Percentiles rank a stretch among this genome's conserved stretches.
Evolutionary conservation across 306 rosid species (phyloP).

Genomic region (Elaeagnus macrophylla): DNA sequence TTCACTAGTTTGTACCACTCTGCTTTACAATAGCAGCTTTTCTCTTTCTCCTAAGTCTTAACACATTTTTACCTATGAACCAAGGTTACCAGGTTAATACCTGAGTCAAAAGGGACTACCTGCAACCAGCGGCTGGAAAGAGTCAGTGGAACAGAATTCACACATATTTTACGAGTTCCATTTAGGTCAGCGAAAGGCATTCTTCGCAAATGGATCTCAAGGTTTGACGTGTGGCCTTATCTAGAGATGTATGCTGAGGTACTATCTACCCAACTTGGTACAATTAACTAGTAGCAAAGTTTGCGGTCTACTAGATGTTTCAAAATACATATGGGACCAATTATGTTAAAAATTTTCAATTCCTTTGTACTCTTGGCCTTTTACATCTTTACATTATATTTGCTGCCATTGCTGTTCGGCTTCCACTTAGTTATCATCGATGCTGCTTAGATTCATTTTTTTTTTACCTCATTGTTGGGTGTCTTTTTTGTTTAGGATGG

Average conservation of each 20-base stretch:
- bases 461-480: too few relatives aligned
- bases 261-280: too few relatives aligned
- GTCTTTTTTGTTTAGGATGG: too few relatives aligned
- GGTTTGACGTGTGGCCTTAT: slow-evolving; percentile 95
- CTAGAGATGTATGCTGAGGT: slow-evolving; percentile 88
- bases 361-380: too few relatives aligned
- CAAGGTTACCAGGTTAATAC: slow-evolving; percentile 79
- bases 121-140: slow-evolving; percentile 91
- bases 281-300: too few relatives aligned
- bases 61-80: slow-evolving; percentile 3
- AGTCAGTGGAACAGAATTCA: slow-evolving; percentile 68
- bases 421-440: too few relatives aligned
- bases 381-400: too few relatives aligned
- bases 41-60: not conserved
- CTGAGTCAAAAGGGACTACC: slow-evolving; percentile 87
- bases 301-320: too few relatives aligned
- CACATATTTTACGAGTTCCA: slow-evolving; percentile 87
- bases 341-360: too few relatives aligned
- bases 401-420: too few relatives aligned
- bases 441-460: too few relatives aligned
- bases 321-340: too few relatives aligned
- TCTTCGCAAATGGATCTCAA: slow-evolving; percentile 86
- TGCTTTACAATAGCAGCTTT: not conserved
- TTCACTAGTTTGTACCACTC: slow-evolving; percentile 4
- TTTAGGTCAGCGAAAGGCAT: slow-evolving; percentile 67